Conservation (phyloP, 75 land plant genomes). For the Picea glauca region DNA sequence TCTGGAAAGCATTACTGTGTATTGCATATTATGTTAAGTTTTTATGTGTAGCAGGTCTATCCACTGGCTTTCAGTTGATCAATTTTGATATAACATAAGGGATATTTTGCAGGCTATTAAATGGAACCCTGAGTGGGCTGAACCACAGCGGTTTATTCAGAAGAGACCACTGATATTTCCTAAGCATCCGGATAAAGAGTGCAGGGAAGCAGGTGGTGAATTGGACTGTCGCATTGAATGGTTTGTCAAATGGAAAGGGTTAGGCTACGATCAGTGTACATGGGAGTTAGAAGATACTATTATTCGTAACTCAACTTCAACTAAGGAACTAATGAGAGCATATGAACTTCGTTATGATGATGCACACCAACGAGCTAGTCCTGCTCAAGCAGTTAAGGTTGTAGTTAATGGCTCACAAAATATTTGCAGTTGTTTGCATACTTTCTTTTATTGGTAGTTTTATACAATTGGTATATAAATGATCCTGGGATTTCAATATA, state of each 20-base stretch:
- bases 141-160: slow-evolving; percentile 60
- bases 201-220: background rate
- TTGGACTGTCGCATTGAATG: slow-evolving; percentile 35
- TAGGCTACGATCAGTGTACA: slow-evolving; percentile 65
- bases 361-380: slow-evolving; percentile 25
- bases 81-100: background rate
- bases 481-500: background rate
- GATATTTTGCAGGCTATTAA: slow-evolving; percentile 16
- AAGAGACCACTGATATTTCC: slow-evolving; percentile 30
- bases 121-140: slow-evolving; percentile 66
- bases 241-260: slow-evolving; percentile 82
- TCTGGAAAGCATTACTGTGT: too few relatives aligned
- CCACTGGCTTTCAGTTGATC: background rate
- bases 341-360: slow-evolving; percentile 41
- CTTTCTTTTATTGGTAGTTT: background rate
- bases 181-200: slow-evolving; percentile 11
- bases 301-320: slow-evolving; percentile 27
- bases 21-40: background rate
- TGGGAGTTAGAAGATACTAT: slow-evolving; percentile 68
- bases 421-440: background rate
- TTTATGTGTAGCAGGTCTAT: background rate
- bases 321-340: slow-evolving; percentile 30
- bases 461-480: background rate
- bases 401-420: background rate
- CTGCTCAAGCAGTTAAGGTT: slow-evolving; percentile 32